Evolutionary conservation across 306 rosid genomes (phyloP).

Genomic region (Prunus mongolica): DNA sequence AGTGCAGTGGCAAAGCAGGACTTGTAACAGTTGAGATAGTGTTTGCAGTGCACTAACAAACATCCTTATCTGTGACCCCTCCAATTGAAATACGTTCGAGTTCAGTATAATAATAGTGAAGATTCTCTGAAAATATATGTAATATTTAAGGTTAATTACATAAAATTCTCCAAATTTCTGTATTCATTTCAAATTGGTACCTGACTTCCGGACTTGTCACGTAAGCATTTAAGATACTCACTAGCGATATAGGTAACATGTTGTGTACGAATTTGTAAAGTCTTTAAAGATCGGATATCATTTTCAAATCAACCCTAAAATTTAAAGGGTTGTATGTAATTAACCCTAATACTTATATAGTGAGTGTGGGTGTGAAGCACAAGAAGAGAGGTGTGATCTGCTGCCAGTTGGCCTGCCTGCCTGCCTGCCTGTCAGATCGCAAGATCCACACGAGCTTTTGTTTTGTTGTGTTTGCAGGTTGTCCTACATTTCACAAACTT

Average conservation of each 20-base stretch:
- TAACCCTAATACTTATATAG: not conserved
- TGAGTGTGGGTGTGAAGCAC: slow-evolving; percentile 18
- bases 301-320: too few species aligned
- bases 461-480: not conserved
- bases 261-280: too few species aligned
- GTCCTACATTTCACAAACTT: not conserved
- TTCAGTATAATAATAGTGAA: not conserved
- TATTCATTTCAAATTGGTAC: too few species aligned
- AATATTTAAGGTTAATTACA: not conserved
- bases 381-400: slow-evolving; percentile 19
- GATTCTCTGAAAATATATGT: slow-evolving; percentile 4
- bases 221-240: too few species aligned
- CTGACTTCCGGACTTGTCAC: too few species aligned
- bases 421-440: not conserved
- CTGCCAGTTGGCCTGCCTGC: slow-evolving; percentile 4
- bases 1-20: slow-evolving; percentile 19
- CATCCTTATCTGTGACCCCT: not conserved
- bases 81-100: not conserved
- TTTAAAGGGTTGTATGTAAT: too few species aligned
- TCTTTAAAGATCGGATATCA: too few species aligned
- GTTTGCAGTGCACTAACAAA: not conserved
- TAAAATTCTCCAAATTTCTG: too few species aligned
- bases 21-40: not conserved
- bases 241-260: too few species aligned
- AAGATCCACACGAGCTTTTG: slow-evolving; percentile 5